Evolutionary conservation across 768 basidiomycete genomes (phyloP).

Genomic region (Leccinum broughii): DNA sequence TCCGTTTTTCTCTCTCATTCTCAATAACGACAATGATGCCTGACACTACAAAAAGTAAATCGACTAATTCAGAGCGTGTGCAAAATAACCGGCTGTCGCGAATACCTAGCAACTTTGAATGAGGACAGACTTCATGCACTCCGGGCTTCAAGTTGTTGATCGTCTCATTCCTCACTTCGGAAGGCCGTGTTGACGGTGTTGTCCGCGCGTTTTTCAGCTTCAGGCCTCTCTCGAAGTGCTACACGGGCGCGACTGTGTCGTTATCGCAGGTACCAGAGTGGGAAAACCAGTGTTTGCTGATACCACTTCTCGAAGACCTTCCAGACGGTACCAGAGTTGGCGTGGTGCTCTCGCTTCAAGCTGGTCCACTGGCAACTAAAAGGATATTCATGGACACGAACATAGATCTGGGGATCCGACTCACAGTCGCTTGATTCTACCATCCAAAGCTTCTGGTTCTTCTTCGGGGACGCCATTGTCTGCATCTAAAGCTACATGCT

Average conservation of each 20-base stretch:
- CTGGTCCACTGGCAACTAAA: constrained; percentile 38
- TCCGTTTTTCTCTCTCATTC: too few species aligned
- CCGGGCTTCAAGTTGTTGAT: not conserved
- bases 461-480: constrained; percentile 59
- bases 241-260: too few species aligned
- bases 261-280: too few species aligned
- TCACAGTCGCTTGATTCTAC: constrained; percentile 68
- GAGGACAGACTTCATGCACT: not conserved
- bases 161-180: not conserved
- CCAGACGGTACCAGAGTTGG: too few species aligned
- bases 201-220: not conserved
- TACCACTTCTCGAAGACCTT: too few species aligned
- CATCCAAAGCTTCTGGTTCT: constrained; percentile 72
- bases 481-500: constrained; percentile 67
- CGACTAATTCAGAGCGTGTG: too few species aligned
- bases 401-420: constrained; percentile 20
- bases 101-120: not conserved
- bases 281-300: too few species aligned
- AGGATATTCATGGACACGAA: not conserved
- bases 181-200: not conserved
- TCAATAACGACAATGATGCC: too few species aligned
- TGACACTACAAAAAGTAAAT: too few species aligned
- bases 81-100: not conserved
- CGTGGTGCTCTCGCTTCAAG: too few species aligned
- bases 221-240: too few species aligned